phyloP scores from a whole-genome alignment of 1,139 yeast genomes.

The Yarrowia galli region DNA sequence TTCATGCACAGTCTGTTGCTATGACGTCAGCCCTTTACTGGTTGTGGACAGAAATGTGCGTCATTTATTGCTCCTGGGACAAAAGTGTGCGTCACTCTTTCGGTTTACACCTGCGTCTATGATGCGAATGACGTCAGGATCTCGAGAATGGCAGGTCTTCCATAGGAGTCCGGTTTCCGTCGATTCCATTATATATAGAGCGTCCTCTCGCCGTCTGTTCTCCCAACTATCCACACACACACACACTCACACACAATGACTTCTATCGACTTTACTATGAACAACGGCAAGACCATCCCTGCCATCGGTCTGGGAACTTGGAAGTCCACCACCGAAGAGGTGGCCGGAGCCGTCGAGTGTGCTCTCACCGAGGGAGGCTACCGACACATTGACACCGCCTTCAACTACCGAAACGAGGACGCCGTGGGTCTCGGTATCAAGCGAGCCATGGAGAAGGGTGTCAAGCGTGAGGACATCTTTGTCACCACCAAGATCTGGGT shows the following conservation, averaged over 20 bases:
- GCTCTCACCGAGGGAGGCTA: constrained; percentile 22
- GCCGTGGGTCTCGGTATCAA: constrained; percentile 62
- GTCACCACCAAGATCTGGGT: constrained; percentile 85
- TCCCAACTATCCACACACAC: not conserved
- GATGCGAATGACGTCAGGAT: constrained; percentile 17
- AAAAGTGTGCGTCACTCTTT: constrained; percentile 16
- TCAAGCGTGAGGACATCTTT: constrained; percentile 74
- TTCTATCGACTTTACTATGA: constrained; percentile 52
- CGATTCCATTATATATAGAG: not conserved
- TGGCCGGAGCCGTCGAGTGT: constrained; percentile 13
- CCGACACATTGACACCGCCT: constrained; percentile 30
- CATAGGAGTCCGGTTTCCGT: not conserved
- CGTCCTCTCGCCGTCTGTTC: not conserved
- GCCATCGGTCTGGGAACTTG: constrained; percentile 80
- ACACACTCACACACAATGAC: constrained; percentile 43
- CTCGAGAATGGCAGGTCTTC: not conserved
- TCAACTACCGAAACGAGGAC: constrained; percentile 63
- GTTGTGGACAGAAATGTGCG: constrained; percentile 2
- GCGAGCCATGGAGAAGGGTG: constrained; percentile 65
- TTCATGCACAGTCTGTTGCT: not conserved
- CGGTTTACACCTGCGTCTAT: constrained; percentile 10
- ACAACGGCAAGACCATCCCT: constrained; percentile 72
- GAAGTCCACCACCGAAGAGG: constrained; percentile 50
- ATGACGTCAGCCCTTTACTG: constrained; percentile 7
- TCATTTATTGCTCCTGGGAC: not conserved